Evolutionary conservation across 2,329 filamentous ascomycete genomes (phyloP).

Genomic region (Ophiostoma sp.): DNA sequence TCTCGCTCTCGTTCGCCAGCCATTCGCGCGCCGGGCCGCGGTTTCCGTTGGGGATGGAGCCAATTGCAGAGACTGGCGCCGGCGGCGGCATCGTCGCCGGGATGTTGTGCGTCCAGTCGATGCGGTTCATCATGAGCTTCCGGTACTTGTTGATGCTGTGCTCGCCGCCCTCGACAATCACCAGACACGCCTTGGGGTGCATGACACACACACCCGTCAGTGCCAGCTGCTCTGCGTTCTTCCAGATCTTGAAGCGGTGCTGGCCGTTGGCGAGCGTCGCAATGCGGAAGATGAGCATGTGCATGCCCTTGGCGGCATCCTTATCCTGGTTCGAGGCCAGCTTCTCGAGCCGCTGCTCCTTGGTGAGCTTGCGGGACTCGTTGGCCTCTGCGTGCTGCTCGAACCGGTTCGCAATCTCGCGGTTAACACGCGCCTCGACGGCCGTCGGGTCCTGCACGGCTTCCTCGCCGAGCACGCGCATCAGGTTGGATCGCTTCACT

Average conservation of each 20-base stretch:
- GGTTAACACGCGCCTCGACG: slow-evolving; percentile 88
- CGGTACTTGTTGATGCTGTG: slow-evolving; percentile 80
- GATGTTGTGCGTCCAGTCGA: slow-evolving; percentile 90
- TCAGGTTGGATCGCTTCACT: slow-evolving; percentile 94
- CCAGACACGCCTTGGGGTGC: slow-evolving; percentile 80
- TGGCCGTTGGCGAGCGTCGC: slow-evolving; percentile 84
- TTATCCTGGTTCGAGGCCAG: slow-evolving; percentile 74
- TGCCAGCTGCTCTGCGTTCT: slow-evolving; percentile 83
- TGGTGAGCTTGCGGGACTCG: slow-evolving; percentile 78
- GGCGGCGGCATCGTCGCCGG: slow-evolving; percentile 44
- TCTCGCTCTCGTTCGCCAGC: slow-evolving; percentile 75
- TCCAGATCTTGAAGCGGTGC: slow-evolving; percentile 86
- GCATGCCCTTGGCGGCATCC: slow-evolving; percentile 80
- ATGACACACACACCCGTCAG: slow-evolving; percentile 89
- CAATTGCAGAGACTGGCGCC: slow-evolving; percentile 13
- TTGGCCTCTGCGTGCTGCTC: slow-evolving; percentile 73
- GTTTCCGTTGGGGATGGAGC: slow-evolving; percentile 40
- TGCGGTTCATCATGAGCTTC: slow-evolving; percentile 88
- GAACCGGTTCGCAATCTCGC: slow-evolving; percentile 82
- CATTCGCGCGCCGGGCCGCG: slow-evolving; percentile 62
- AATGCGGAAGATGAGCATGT: slow-evolving; percentile 83
- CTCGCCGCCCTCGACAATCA: slow-evolving; percentile 85
- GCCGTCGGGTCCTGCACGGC: slow-evolving; percentile 93
- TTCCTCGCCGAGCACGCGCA: slow-evolving; percentile 90
- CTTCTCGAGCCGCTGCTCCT: slow-evolving; percentile 83